Base-by-base conservation (phyloP, 768 basidiomycete genomes). In the Leccinum imitatum region DNA sequence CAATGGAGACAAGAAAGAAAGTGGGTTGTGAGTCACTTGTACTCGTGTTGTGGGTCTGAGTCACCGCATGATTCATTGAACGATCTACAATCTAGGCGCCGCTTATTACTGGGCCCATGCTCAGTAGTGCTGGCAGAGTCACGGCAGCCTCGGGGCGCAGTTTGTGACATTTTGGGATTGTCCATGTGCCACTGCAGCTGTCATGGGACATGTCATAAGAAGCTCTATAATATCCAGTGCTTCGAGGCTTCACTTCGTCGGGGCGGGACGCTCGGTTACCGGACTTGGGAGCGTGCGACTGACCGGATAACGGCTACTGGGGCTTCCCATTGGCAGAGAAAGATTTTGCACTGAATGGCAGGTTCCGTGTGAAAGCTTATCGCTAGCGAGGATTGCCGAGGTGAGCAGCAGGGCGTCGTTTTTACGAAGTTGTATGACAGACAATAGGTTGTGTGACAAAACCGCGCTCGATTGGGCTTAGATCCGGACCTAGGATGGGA, bases 301-400 rank as follows among this genome's bases (percentile, higher is more conserved):
- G 50, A 61, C 71, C 70, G 71, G 70, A 37, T 63, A 50, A 59
- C 66, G 71, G 71, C 52, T 64, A 62, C 53, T 23, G 1, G 39
- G 44, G 21, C 39, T 15, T 62, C 58, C 66, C 57, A 58, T 63
- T 62, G 47, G 60, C 44, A 33, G 57, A 54, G 39, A 53, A 31
- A 23, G 9, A 13, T 37, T 14, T 14, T 23, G 23, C 53, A 47
- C 54, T 35, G 47, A 13, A 41, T 21, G 46, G 11, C 21, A 47
- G 21, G 47, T 48, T 21, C 21, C 17, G 44, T 46, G 44, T 19
- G 44, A 46, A 46, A 19, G 10, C 44, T 46, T 46, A 46, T 50
- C 48, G 48, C 15, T 50, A 25, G 48, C 48, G 48, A 54, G n/a
- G 9, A 25, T 50, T 48, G 47, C 21, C 50, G 50, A 50, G 21